Base-by-base conservation (phyloP, 805 yeast genomes). In the Blastobotrys parvus region DNA sequence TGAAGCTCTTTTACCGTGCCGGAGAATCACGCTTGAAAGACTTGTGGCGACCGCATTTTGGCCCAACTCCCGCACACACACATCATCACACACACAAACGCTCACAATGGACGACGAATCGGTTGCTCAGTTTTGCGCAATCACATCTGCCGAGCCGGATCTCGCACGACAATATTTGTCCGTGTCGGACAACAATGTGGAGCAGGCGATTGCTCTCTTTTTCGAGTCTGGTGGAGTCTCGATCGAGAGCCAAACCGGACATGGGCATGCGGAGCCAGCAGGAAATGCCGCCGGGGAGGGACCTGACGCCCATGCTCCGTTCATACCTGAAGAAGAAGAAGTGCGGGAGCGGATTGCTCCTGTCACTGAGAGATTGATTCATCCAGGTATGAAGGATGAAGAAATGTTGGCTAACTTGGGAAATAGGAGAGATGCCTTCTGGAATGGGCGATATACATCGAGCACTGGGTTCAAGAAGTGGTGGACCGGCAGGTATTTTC, bases 311-410 rank as follows among this genome's bases (percentile, higher is more conserved):
- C 15, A 38, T 8, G 10, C 31, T 15, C 36, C 47, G 4, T 31
- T 34, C 25, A n/a, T n/a, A n/a, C 48, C 45, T 2, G 61, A 55
- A n/a, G 65, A 64, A 23, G 69, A 61, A 22, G 73, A 70, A 23
- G 83, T 88, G 0, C 76, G 96, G 49, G 78, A 87, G 23, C 89
- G 89, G 31, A 81, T 85, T 39, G 81, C 77, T 55, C 83, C 87
- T 1, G 70, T 77, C 4, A 86, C 81, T 47, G 97, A 88, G 54
- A 82, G 90, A 2, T 65, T 85, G 43, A 77, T 84, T 2, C 86
- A 77, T 19, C 44, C 35, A 21, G 38, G 13, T 27, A 39, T 32
- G 11, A 25, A 8, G 29, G 29, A 11, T 25, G 29, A 25, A 25
- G 11, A 25, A 25, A 25, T 25, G 11, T 25, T 25, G 29, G 29